These are phyloP conservation scores for Magnusiomyces fungicola DNA, from an alignment of 1,139 yeast species.

Conservation along the genomic window DNA sequence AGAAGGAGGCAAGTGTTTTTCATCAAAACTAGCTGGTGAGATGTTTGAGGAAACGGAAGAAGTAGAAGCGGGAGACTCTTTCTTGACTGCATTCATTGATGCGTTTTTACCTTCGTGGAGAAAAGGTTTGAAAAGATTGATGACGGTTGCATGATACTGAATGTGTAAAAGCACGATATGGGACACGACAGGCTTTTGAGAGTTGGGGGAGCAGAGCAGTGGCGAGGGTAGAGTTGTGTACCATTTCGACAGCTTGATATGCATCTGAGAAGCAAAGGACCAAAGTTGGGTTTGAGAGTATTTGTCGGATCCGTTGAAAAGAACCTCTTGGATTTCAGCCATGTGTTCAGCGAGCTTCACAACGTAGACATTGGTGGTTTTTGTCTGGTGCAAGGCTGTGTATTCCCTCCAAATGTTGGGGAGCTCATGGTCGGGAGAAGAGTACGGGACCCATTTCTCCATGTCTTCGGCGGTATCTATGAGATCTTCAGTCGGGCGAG, in stretches of 20 bases:
- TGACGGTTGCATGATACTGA: slow-evolving; percentile 20
- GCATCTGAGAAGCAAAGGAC: slow-evolving; percentile 16
- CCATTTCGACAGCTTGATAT: slow-evolving; percentile 20
- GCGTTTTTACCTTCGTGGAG: slow-evolving; percentile 4
- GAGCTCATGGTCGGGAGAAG: slow-evolving; percentile 9
- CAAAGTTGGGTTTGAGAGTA: slow-evolving; percentile 5
- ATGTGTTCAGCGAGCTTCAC: slow-evolving; percentile 12
- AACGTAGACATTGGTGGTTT: slow-evolving; percentile 10
- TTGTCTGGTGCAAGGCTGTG: slow-evolving; percentile 11
- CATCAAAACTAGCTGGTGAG: no score
- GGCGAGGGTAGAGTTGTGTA: slow-evolving; percentile 19
- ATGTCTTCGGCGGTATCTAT: neutral
- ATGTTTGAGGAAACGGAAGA: neutral
- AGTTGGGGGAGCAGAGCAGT: slow-evolving; percentile 17
- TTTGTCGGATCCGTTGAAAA: slow-evolving; percentile 14
- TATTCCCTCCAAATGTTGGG: slow-evolving; percentile 14
- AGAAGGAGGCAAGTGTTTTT: no score
- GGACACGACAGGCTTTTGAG: slow-evolving; percentile 18
- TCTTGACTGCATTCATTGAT: neutral
- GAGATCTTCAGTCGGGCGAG: slow-evolving; percentile 11
- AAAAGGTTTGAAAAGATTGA: slow-evolving; percentile 22
- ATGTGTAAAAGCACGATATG: slow-evolving; percentile 21
- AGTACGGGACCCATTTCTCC: slow-evolving; percentile 15
- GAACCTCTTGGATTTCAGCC: slow-evolving; percentile 16
- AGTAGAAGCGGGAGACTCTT: slow-evolving; percentile 8